Evolutionary conservation across 257 asterid genomes (phyloP).

Genomic region (Pogostemon cablin): DNA sequence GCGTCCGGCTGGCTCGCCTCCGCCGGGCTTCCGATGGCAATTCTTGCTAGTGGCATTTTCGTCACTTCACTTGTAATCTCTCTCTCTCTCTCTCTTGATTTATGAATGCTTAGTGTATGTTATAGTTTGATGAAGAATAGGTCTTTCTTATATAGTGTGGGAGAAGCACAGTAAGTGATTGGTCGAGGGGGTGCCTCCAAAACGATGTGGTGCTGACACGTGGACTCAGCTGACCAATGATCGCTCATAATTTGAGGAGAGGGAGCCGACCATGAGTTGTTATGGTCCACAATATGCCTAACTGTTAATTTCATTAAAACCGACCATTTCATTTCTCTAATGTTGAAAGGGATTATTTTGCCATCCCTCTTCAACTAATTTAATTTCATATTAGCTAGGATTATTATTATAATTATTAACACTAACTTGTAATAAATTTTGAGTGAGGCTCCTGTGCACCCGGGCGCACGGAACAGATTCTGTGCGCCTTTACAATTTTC

Average conservation of each 20-base stretch:
- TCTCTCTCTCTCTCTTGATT: not conserved
- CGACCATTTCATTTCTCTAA: conserved; percentile 40
- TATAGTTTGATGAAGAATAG: not conserved
- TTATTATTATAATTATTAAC: not conserved
- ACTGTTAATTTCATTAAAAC: conserved; percentile 24
- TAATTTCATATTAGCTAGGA: not conserved
- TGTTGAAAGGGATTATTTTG: conserved; percentile 24
- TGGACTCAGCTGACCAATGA: conserved; percentile 32
- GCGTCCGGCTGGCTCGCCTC: conserved; percentile 72
- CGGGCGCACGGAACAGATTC: too few relatives aligned
- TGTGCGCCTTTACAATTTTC: too few relatives aligned
- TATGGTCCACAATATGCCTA: conserved; percentile 42
- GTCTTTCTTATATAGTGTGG: not conserved
- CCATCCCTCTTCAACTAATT: not conserved
- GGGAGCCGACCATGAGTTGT: conserved; percentile 50
- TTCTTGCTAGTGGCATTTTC: conserved; percentile 59
- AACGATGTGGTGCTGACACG: conserved; percentile 38
- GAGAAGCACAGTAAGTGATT: conserved; percentile 10
- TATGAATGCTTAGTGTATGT: not conserved
- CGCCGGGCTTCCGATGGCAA: conserved; percentile 54
- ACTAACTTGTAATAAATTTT: too few relatives aligned
- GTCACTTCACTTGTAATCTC: not conserved
- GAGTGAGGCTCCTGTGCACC: too few relatives aligned
- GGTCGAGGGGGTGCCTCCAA: conserved; percentile 50
- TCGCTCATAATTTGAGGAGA: conserved; percentile 34